Evolutionary conservation across 108 stramenopile genomes (phyloP).

Genomic region (Schizochytrium sp.): DNA sequence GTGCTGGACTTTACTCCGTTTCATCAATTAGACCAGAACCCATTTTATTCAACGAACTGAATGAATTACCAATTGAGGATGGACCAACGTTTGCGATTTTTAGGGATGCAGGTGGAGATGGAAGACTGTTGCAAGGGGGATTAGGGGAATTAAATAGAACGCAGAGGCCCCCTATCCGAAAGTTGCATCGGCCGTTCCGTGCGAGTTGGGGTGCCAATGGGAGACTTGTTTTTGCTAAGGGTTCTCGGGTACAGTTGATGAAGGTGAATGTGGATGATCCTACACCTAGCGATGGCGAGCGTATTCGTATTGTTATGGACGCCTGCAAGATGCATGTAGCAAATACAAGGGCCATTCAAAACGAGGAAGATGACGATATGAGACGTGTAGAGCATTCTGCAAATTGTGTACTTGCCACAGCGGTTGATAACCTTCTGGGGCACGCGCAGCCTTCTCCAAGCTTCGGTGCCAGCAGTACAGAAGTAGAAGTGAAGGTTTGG

Average conservation of each 20-base stretch:
- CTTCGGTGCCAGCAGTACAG: not conserved
- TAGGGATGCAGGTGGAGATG: not conserved
- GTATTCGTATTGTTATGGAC: constrained; percentile 7
- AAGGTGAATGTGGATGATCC: constrained; percentile 39
- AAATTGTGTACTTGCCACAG: not conserved
- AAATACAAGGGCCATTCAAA: too few relatives aligned
- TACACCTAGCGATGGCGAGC: not conserved
- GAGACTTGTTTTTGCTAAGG: not conserved
- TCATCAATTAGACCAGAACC: not conserved
- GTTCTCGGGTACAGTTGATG: not conserved
- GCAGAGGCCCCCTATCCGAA: not conserved
- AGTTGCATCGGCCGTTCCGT: not conserved
- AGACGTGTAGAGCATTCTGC: not conserved
- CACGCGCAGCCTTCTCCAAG: not conserved
- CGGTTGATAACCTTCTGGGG: not conserved
- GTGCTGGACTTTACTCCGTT: too few relatives aligned
- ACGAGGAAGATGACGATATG: not conserved
- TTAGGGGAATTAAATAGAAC: not conserved
- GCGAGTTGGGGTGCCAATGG: constrained; percentile 47
- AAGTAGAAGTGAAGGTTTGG: not conserved
- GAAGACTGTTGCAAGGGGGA: not conserved
- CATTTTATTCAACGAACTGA: not conserved
- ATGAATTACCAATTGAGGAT: not conserved
- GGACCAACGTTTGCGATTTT: constrained; percentile 7
- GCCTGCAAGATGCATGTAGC: not conserved